These are phyloP conservation scores for Salix arbutifolia DNA, from an alignment of 345 rosid species.

Conservation along the genomic window DNA sequence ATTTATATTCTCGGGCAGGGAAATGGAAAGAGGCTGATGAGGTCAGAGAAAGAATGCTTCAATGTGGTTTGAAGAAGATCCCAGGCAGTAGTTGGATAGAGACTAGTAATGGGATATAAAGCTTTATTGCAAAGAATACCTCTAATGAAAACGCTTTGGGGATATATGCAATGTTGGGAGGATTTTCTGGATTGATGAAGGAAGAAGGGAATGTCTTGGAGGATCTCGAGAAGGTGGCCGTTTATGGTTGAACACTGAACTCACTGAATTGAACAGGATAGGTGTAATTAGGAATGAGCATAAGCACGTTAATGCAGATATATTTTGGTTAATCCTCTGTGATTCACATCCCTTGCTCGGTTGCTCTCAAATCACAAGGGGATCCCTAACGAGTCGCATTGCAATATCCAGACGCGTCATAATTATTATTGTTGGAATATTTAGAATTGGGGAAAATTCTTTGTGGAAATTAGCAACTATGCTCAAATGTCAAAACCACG, in stretches of 20 bases:
- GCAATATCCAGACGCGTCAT: too few relatives aligned
- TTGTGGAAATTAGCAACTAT: too few relatives aligned
- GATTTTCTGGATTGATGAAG: slow-evolving; percentile 41
- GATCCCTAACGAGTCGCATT: neutral
- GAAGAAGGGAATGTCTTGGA: slow-evolving; percentile 38
- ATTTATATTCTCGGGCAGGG: slow-evolving; percentile 69
- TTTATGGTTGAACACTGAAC: slow-evolving; percentile 7
- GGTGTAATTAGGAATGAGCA: neutral
- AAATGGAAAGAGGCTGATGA: slow-evolving; percentile 82
- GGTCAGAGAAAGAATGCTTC: slow-evolving; percentile 53
- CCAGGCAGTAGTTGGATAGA: slow-evolving; percentile 79
- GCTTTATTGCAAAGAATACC: slow-evolving; percentile 42
- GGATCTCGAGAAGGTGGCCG: slow-evolving; percentile 29
- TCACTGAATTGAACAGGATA: neutral
- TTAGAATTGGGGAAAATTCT: too few relatives aligned
- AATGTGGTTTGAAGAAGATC: slow-evolving; percentile 63
- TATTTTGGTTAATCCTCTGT: neutral
- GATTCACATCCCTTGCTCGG: neutral
- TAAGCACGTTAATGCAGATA: neutral
- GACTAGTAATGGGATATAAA: slow-evolving; percentile 37
- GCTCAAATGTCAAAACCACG: too few relatives aligned
- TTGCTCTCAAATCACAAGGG: neutral
- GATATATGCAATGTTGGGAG: slow-evolving; percentile 39
- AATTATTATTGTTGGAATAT: too few relatives aligned
- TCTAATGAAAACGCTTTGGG: slow-evolving; percentile 42